Evolutionary conservation across 495 filamentous ascomycete genomes (phyloP).

Genomic region (Penicillium verhagenii): DNA sequence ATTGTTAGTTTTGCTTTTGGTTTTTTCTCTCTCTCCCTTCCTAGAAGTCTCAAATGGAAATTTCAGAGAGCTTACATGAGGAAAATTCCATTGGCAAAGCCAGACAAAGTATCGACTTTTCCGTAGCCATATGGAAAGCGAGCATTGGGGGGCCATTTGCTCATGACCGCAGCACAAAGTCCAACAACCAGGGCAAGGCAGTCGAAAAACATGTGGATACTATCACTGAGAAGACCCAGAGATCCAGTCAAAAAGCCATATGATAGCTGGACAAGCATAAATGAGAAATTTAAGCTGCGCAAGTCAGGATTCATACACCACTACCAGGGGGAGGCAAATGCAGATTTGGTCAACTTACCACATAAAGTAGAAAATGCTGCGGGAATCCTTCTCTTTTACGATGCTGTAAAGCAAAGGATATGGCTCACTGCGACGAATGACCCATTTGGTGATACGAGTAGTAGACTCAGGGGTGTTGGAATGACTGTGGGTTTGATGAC

Average conservation of each 20-base stretch:
- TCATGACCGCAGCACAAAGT: slow-evolving; percentile 92
- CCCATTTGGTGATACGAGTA: slow-evolving; percentile 61
- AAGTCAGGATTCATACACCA: slow-evolving; percentile 10
- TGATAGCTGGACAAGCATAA: slow-evolving; percentile 92
- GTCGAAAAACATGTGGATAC: slow-evolving; percentile 99
- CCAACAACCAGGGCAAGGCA: slow-evolving; percentile 90
- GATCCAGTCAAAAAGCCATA: slow-evolving; percentile 94
- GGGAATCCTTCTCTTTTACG: slow-evolving; percentile 86
- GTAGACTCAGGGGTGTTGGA: slow-evolving; percentile 31
- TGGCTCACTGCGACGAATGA: slow-evolving; percentile 61
- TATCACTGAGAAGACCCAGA: slow-evolving; percentile 90
- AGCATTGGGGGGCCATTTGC: slow-evolving; percentile 89
- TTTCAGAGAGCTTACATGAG: slow-evolving; percentile 74
- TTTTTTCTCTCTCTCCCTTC: too few species aligned
- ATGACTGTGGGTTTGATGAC: slow-evolving; percentile 46
- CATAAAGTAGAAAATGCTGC: slow-evolving; percentile 98
- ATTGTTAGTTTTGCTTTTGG: slow-evolving; percentile 36
- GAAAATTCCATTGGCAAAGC: slow-evolving; percentile 96
- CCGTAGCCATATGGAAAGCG: slow-evolving; percentile 93
- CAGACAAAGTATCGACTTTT: slow-evolving; percentile 94
- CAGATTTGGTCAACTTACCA: slow-evolving; percentile 51
- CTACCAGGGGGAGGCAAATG: not conserved
- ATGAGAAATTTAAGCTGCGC: slow-evolving; percentile 81
- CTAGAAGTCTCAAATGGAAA: too few species aligned
- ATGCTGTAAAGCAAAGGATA: slow-evolving; percentile 83